Evolutionary conservation across 805 yeast species (phyloP), one percentile per base, ranked within the genome.

Genomic region (Kuraishia cidri): DNA sequence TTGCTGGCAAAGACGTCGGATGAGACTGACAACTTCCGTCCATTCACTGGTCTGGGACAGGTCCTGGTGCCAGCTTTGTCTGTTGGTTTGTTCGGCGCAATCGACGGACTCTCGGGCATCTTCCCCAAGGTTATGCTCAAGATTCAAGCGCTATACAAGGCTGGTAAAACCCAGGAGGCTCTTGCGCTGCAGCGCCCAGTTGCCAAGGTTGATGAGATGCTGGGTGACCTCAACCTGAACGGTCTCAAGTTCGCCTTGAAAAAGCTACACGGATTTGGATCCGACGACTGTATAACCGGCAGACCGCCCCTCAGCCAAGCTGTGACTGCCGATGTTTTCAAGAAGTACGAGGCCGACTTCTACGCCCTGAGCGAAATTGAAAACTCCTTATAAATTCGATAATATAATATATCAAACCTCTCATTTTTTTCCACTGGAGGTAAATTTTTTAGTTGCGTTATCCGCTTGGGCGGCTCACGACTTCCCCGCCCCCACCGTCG

Each of bases 41-140:
- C 60, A 24, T 56, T 67, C 37, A 62, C 73, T 4, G 78, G 77
- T 10, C 57, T 68, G 23, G 75, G 75, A 17, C 75, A 70, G 45
- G 54, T 68, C 27, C 50, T 72, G 18, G 48, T 68, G 22, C 75
- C 76, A 23, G 62, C 67, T 8, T 47, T 67, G 31, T 37, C 62
- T 1, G 62, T 67, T 22, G 73, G 72, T 13, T 60, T 60, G 30
- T 47, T 52, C 27, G 77, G 75, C 23, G 60, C 73, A 12, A 64
- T 72, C 35, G 75, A 70, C 45, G 77, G 72, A 6, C 51, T 69
- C 21, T 57, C 69, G 25, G 72, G 71, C 26, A 69, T 68, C 5
- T 68, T 59, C 49, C 78, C 78, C 39, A 65, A 66, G 48, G 54
- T 64, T 10, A 60, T 62, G 35, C 65, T 65, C 31, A 52, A 54